Conservation (phyloP, 1,284 basidiomycete genomes). For the Hymenochaete sp. region DNA sequence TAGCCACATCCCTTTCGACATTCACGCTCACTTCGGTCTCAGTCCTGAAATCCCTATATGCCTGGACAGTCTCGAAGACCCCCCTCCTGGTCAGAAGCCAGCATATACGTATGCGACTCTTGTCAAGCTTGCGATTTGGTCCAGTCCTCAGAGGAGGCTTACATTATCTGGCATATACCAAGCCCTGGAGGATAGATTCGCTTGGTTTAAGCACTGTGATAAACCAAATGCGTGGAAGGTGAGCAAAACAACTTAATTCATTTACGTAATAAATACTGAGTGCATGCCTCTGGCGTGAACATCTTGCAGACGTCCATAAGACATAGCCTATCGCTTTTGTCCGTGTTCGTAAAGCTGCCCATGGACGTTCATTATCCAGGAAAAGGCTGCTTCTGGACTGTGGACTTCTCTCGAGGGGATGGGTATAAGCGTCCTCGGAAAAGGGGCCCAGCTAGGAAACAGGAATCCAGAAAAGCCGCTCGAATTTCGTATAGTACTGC, state of each 20-base stretch:
- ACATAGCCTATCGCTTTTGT: conserved; percentile 81
- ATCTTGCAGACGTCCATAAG: conserved; percentile 67
- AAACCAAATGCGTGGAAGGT: conserved; percentile 58
- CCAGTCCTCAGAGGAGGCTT: conserved; percentile 45
- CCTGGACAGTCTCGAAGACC: conserved; percentile 44
- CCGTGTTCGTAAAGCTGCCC: conserved; percentile 62
- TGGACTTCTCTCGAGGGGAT: conserved; percentile 49
- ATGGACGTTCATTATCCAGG: conserved; percentile 62
- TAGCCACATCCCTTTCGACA: conserved; percentile 8
- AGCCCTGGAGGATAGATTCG: conserved; percentile 49
- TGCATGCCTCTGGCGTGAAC: conserved; percentile 3
- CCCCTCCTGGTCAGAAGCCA: conserved; percentile 42
- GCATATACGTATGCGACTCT: conserved; percentile 48
- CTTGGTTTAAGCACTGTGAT: conserved; percentile 44
- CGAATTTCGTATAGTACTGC: no score
- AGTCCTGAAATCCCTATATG: conserved; percentile 30
- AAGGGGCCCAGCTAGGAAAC: conserved; percentile 28
- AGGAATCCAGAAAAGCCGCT: no score
- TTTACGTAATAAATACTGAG: conserved; percentile 10
- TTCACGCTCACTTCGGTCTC: conserved; percentile 14
- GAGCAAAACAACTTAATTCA: conserved; percentile 18
- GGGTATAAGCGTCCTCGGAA: conserved; percentile 60
- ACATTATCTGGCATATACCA: conserved; percentile 60
- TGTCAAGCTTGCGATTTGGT: conserved; percentile 65
- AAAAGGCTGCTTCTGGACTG: conserved; percentile 65